phyloP scores from a whole-genome alignment of 495 filamentous ascomycete genomes.

The Sporormia fimetaria region DNA sequence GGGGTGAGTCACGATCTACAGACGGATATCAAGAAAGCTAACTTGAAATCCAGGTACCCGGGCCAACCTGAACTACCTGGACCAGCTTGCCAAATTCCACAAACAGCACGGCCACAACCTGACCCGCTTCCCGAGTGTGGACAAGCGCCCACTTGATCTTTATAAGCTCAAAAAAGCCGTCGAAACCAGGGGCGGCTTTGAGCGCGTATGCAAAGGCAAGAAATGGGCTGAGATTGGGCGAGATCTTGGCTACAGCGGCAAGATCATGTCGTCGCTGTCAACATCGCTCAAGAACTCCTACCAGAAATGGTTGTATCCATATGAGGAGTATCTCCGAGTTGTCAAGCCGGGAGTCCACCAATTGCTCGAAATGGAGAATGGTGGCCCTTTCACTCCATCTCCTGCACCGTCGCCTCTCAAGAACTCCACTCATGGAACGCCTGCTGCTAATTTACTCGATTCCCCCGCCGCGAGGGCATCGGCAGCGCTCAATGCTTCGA shows the following conservation, averaged over 20 bases:
- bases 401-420: conserved; percentile 78
- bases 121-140: conserved; percentile 87
- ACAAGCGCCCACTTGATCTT: conserved; percentile 92
- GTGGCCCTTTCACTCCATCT: conserved; percentile 88
- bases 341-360: conserved; percentile 97
- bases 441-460: conserved; percentile 51
- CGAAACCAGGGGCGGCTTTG: conserved; percentile 84
- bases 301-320: conserved; percentile 88
- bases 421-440: conserved; percentile 56
- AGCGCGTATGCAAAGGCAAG: conserved; percentile 90
- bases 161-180: conserved; percentile 97
- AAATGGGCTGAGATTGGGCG: conserved; percentile 99
- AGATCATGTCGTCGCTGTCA: conserved; percentile 99
- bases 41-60: conserved; percentile 55
- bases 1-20: too few species aligned
- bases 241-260: conserved; percentile 94
- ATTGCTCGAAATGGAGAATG: conserved; percentile 84
- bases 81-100: conserved; percentile 92
- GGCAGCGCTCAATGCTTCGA: conserved; percentile 51
- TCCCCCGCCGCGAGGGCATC: conserved; percentile 63
- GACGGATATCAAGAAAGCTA: too few species aligned
- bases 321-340: conserved; percentile 85
- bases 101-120: conserved; percentile 91
- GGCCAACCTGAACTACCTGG: conserved; percentile 90
- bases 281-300: conserved; percentile 98